Evolutionary conservation across 2,329 filamentous ascomycete species (phyloP).

Genomic region (Diplodia scrobiculata): DNA sequence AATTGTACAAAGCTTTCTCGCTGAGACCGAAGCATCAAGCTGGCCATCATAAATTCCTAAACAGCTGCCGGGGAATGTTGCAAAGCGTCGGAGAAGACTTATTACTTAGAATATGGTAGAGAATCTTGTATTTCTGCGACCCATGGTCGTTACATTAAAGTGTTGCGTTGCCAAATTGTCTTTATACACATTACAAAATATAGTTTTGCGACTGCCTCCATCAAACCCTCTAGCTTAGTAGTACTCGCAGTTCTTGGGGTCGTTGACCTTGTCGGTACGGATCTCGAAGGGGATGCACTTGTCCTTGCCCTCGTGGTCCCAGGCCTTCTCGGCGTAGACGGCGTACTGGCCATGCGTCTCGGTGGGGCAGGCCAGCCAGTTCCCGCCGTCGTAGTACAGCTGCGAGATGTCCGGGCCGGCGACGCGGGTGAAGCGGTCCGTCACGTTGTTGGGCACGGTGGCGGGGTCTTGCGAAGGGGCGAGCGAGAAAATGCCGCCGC

Average conservation of each 20-base stretch:
- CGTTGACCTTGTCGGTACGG: slow-evolving; percentile 13
- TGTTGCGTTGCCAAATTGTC: neutral
- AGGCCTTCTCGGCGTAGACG: slow-evolving; percentile 14
- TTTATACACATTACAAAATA: neutral
- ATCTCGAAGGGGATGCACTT: slow-evolving; percentile 8
- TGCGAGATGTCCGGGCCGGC: slow-evolving; percentile 4
- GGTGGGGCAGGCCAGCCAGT: slow-evolving; percentile 9
- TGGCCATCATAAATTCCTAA: no score
- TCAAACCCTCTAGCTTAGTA: neutral
- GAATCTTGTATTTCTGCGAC: neutral
- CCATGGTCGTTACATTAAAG: neutral
- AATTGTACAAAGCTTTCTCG: neutral
- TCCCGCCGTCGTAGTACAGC: slow-evolving; percentile 14
- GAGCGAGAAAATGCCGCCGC: neutral
- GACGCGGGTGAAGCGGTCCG: slow-evolving; percentile 8
- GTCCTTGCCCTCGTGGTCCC: neutral
- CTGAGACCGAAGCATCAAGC: neutral
- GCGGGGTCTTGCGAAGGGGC: neutral
- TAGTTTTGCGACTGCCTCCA: neutral
- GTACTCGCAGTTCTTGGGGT: slow-evolving; percentile 1
- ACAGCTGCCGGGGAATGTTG: no score
- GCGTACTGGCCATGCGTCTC: neutral
- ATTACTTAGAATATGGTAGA: neutral
- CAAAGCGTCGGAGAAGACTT: neutral
- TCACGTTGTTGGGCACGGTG: neutral